Conservation (phyloP, 192 early-diverging fungal genomes). For the Coemansia sp. region DNA sequence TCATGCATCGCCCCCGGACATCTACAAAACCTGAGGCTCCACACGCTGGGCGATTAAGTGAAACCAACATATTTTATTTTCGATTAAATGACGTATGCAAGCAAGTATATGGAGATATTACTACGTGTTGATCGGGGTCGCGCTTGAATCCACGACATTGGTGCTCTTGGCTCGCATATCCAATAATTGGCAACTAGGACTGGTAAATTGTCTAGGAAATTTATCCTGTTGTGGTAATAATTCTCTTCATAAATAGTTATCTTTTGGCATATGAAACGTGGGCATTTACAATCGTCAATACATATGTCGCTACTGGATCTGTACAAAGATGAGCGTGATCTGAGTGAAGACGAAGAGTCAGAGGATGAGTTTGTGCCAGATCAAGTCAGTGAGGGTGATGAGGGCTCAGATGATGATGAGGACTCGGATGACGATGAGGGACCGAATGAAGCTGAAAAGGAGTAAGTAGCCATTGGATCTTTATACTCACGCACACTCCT, state of each 20-base stretch:
- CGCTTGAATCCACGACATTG: too few species aligned
- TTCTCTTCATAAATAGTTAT: not conserved
- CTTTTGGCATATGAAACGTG: not conserved
- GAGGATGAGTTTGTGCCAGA: constrained; percentile 46
- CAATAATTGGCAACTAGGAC: not conserved
- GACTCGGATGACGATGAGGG: not conserved
- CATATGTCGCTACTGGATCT: constrained; percentile 48
- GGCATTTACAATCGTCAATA: not conserved
- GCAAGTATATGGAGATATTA: too few species aligned
- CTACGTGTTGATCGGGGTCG: too few species aligned
- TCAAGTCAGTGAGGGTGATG: constrained; percentile 5
- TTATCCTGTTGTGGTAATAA: not conserved
- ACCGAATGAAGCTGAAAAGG: not conserved
- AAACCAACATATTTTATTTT: not conserved
- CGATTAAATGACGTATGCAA: not conserved
- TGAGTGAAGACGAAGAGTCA: constrained; percentile 7
- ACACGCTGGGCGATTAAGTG: not conserved
- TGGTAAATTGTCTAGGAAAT: not conserved
- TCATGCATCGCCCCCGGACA: not conserved
- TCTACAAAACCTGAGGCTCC: not conserved
- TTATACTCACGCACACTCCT: not conserved
- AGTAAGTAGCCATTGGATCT: not conserved
- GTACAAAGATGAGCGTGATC: constrained; percentile 24
- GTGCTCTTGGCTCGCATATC: not conserved
- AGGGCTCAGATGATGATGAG: constrained; percentile 7